Evolutionary conservation across 768 basidiomycete genomes (phyloP), one percentile per base, ranked within the genome.

Genomic region (Boletus rubescentipes): DNA sequence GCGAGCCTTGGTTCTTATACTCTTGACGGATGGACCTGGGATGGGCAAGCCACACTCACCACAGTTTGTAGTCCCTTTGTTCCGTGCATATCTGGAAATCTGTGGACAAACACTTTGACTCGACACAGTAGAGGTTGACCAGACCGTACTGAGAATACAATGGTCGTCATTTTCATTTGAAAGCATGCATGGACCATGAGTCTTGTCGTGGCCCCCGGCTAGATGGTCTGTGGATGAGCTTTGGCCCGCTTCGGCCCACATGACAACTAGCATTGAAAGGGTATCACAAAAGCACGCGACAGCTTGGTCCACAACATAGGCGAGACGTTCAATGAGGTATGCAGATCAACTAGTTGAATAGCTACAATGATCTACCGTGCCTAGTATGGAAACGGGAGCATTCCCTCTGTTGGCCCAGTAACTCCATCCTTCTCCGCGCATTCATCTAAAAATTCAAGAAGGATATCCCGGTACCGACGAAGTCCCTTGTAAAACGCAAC

Each of bases 401-500:
- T 45, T 10, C 49, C 63, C 12, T 66, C 59, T 15, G 26, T 8
- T 21, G 63, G 57, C 3, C 53, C 61, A 18, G 14, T 47, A 10
- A 46, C 18, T 0, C 56, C 66, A 53, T 69, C 65, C 41, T 37
- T 50, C 35, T 57, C 58, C 2, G 65, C 67, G n/a, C 54, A 45
- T 9, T 55, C 58, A 41, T 71, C 67, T 52, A 69, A 40, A 57
- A 55, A 71, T 9, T 35, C 35, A 14, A 69, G 58, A 37, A 69
- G 54, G 8, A 69, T 43, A 9, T 69, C 67, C 26, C 26, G 49
- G 47, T 57, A 69, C 49, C 59, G 54, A 6, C 40, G 47, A 18
- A 60, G 62, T 40, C 67, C 68, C 47, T 67, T 71, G 55, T 69
- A 59, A 15, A 45, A 11, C 5, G 67, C 77, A 20, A 89, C 81